Percentiles rank a stretch among this genome's conserved stretches.
phyloP scores from a whole-genome alignment of 176 grass and related monocot species.

The Lolium perenne region DNA sequence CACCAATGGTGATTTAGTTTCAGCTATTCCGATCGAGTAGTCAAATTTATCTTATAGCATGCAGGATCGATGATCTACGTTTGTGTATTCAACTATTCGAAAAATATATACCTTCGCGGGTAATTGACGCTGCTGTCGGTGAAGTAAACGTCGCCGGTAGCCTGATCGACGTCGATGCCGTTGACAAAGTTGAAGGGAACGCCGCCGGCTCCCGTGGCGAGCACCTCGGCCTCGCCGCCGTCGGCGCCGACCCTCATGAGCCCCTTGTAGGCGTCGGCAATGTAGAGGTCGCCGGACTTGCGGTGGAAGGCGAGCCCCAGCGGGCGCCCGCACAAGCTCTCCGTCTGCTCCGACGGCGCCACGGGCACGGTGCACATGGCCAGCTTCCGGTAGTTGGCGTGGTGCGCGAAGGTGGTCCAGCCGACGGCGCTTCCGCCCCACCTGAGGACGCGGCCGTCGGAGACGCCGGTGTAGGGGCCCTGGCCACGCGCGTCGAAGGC shows the following conservation, averaged over 20 bases:
- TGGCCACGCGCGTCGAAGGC: conserved; percentile 1
- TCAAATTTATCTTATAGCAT: too few relatives aligned
- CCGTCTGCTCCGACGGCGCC: neutral
- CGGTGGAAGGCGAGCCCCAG: neutral
- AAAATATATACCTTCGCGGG: too few relatives aligned
- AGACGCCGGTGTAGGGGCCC: conserved; percentile 80
- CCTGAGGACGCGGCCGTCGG: conserved; percentile 64
- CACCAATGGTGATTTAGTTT: too few relatives aligned
- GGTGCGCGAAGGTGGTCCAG: conserved; percentile 42
- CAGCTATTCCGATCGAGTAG: too few relatives aligned
- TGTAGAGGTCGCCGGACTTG: neutral
- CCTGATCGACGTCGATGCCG: neutral
- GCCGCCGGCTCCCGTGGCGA: neutral
- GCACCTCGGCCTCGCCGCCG: neutral
- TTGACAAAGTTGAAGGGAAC: conserved; percentile 8
- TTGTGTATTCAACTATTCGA: too few relatives aligned
- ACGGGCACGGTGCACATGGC: neutral
- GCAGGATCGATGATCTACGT: too few relatives aligned
- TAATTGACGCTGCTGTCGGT: neutral
- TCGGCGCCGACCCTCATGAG: neutral
- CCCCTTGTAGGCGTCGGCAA: neutral
- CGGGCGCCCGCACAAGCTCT: conserved; percentile 9
- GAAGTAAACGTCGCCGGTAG: neutral
- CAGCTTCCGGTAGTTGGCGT: neutral
- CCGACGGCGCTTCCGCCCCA: conserved; percentile 53